Conservation (phyloP, 1,139 yeast genomes). For the Yamadazyma kanchanaburiensis region DNA sequence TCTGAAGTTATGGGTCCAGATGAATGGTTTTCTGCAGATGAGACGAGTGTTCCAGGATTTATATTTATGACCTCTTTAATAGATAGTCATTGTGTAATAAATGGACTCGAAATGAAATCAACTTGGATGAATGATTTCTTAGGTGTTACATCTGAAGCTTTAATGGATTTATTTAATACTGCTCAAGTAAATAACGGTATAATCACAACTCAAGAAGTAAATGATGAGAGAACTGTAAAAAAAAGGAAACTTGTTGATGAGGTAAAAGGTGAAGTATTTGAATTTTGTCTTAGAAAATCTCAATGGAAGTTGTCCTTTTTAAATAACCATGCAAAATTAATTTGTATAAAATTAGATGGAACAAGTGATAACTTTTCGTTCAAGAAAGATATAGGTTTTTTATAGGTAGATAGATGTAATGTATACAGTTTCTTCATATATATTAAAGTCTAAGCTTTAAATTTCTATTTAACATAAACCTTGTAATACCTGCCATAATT, state of each 20-base stretch:
- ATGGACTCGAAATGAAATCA: constrained; percentile 34
- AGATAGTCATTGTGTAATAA: constrained; percentile 28
- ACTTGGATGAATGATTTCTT: constrained; percentile 33
- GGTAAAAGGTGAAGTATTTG: constrained; percentile 32
- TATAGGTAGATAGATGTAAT: too few relatives aligned
- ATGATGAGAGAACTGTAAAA: constrained; percentile 5
- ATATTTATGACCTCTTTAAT: constrained; percentile 26
- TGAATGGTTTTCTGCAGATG: background rate
- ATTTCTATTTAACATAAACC: constrained; percentile 18
- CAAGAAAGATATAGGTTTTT: constrained; percentile 7
- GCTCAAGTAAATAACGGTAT: constrained; percentile 2
- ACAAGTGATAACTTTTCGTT: constrained; percentile 9
- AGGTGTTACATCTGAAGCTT: constrained; percentile 11
- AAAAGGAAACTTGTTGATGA: constrained; percentile 14
- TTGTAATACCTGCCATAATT: constrained; percentile 15
- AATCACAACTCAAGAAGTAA: constrained; percentile 1
- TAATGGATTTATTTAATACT: constrained; percentile 3
- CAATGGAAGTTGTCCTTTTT: constrained; percentile 24
- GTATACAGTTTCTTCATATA: too few relatives aligned
- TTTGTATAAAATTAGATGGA: constrained; percentile 11
- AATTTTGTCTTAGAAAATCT: constrained; percentile 28
- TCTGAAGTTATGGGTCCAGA: background rate
- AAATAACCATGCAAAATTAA: constrained; percentile 9
- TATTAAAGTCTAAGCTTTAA: background rate
- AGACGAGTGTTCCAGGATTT: constrained; percentile 5